phyloP scores from a whole-genome alignment of 805 yeast genomes.

The Saturnispora hagleri region DNA sequence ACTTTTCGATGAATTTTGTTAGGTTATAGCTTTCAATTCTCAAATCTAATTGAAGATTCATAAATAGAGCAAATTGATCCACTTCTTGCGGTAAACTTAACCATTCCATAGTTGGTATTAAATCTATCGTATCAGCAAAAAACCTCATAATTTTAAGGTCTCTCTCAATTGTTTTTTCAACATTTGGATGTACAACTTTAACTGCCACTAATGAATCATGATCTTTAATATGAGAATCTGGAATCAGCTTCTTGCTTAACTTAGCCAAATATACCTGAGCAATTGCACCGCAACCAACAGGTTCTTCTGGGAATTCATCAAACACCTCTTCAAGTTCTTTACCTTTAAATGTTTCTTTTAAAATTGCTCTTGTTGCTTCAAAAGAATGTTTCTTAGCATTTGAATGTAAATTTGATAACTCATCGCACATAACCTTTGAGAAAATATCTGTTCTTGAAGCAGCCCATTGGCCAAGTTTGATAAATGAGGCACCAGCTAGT shows the following conservation, averaged over 20 bases:
- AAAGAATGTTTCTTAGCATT: conserved; percentile 70
- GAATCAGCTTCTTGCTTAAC: conserved; percentile 36
- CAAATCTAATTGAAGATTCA: conserved; percentile 83
- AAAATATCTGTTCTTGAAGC: conserved; percentile 94
- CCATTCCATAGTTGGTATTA: conserved; percentile 96
- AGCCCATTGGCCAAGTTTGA: conserved; percentile 97
- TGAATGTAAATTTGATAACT: conserved; percentile 71
- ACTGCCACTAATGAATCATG: conserved; percentile 66
- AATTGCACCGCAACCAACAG: conserved; percentile 96
- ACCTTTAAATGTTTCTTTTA: conserved; percentile 51
- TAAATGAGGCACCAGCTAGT: conserved; percentile 84
- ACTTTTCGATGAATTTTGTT: conserved; percentile 60
- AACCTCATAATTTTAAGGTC: conserved; percentile 79
- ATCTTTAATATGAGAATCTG: conserved; percentile 15
- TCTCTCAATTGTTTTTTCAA: conserved; percentile 58
- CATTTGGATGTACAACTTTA: conserved; percentile 87
- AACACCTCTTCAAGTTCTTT: conserved; percentile 60
- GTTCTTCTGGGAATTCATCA: conserved; percentile 63
- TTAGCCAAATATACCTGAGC: conserved; percentile 88
- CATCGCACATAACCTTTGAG: conserved; percentile 67
- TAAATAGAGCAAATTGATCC: conserved; percentile 72
- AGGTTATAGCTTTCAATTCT: conserved; percentile 84
- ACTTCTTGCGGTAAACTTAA: conserved; percentile 91
- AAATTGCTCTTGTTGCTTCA: conserved; percentile 44
- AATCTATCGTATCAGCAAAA: conserved; percentile 63